A percentile compares a stretch with the other conserved stretches of the same genome.
These are phyloP conservation scores for Abrus precatorius DNA, from an alignment of 306 rosid species.

Conservation along the genomic window DNA sequence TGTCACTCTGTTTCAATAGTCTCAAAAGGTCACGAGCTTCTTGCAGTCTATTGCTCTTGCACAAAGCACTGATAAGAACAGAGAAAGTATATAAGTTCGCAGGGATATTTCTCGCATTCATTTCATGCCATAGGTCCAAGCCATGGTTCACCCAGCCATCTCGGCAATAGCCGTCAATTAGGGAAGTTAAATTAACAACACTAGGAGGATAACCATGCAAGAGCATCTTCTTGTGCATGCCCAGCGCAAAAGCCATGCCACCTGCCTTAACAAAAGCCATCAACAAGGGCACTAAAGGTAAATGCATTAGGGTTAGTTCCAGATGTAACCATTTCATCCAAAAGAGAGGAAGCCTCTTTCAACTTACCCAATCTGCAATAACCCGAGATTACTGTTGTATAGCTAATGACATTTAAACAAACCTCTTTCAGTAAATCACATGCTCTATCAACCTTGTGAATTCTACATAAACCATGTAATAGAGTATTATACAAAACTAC, in stretches of 20 bases:
- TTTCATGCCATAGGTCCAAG: constrained; percentile 75
- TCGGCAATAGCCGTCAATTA: constrained; percentile 78
- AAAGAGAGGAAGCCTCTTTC: constrained; percentile 67
- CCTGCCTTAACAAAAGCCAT: constrained; percentile 81
- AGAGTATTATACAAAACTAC: constrained; percentile 74
- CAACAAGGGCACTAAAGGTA: constrained; percentile 74
- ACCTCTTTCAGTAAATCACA: constrained; percentile 61
- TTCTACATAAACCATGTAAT: constrained; percentile 79
- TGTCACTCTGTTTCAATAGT: constrained; percentile 58
- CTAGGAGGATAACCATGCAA: constrained; percentile 65
- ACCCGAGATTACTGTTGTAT: constrained; percentile 77
- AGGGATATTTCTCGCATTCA: constrained; percentile 60
- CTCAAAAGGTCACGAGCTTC: constrained; percentile 76
- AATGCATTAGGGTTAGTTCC: constrained; percentile 66
- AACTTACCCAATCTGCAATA: constrained; percentile 74
- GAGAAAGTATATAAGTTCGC: constrained; percentile 77
- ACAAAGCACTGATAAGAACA: constrained; percentile 74
- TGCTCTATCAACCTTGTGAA: constrained; percentile 67
- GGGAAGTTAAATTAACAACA: constrained; percentile 76
- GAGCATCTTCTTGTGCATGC: constrained; percentile 65
- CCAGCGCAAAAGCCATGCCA: constrained; percentile 66
- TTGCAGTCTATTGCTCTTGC: constrained; percentile 73
- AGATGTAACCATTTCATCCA: constrained; percentile 65
- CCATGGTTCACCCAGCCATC: constrained; percentile 67
- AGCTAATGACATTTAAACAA: constrained; percentile 66